A percentile compares a stretch with the other conserved stretches of the same genome.
Conservation (phyloP, 106 monocot species). For the Apostasia shenzhenica region DNA sequence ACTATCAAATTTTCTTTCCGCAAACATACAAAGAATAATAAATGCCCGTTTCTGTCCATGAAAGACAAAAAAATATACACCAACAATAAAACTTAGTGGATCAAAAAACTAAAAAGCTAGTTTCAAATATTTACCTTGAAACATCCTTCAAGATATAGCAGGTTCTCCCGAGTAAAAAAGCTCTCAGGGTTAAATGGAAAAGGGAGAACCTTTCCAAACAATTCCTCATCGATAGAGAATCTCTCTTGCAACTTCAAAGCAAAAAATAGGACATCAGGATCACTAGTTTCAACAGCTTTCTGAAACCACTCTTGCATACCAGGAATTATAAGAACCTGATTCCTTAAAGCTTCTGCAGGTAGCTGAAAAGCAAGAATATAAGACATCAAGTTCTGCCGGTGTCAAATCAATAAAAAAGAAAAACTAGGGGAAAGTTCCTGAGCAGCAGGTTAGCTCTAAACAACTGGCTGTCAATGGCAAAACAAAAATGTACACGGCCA, state of each 20-base stretch:
- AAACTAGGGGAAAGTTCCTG: too few relatives aligned
- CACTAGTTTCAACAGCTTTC: slow-evolving; percentile 56
- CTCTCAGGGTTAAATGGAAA: slow-evolving; percentile 45
- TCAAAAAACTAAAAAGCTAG: background rate
- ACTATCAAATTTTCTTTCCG: too few relatives aligned
- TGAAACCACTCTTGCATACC: slow-evolving; percentile 56
- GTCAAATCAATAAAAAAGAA: too few relatives aligned
- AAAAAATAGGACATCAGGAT: slow-evolving; percentile 82
- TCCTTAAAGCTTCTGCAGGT: slow-evolving; percentile 51
- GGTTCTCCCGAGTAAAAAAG: slow-evolving; percentile 74
- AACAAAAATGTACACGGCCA: too few relatives aligned
- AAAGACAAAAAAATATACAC: too few relatives aligned
- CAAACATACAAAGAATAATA: too few relatives aligned
- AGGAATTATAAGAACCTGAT: slow-evolving; percentile 48
- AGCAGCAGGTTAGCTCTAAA: too few relatives aligned
- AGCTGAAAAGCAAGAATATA: slow-evolving; percentile 51
- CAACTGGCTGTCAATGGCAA: too few relatives aligned
- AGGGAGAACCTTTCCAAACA: slow-evolving; percentile 61
- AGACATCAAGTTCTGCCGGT: slow-evolving; percentile 6
- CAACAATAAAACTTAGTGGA: too few relatives aligned
- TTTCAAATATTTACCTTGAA: slow-evolving; percentile 53
- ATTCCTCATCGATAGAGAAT: slow-evolving; percentile 24
- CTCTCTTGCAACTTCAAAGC: slow-evolving; percentile 83
- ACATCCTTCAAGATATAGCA: slow-evolving; percentile 52
- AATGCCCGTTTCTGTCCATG: too few relatives aligned